phyloP scores from a whole-genome alignment of 257 asterid genomes.

The Eustoma russellianum region DNA sequence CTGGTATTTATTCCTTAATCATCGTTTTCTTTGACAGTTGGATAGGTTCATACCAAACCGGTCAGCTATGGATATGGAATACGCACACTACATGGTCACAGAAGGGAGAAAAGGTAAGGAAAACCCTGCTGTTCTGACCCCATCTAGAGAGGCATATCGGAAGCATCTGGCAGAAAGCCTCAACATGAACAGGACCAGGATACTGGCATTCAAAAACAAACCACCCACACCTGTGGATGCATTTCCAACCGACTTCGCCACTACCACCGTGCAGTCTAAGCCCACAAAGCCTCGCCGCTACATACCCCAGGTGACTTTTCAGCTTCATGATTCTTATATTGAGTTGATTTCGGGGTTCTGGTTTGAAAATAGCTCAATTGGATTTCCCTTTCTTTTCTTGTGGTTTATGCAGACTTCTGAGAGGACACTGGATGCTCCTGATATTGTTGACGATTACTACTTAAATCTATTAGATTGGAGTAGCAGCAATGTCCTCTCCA shows the following conservation, averaged over 20 bases:
- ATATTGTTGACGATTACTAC: slow-evolving; percentile 75
- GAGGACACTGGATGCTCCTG: slow-evolving; percentile 95
- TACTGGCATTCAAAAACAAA: slow-evolving; percentile 86
- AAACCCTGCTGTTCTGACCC: slow-evolving; percentile 55
- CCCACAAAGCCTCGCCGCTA: slow-evolving; percentile 56
- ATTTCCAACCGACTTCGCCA: slow-evolving; percentile 35
- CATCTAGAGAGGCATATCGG: slow-evolving; percentile 77
- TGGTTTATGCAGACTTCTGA: slow-evolving; percentile 65
- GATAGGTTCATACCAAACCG: slow-evolving; percentile 96
- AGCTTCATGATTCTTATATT: slow-evolving; percentile 1
- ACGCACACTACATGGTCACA: slow-evolving; percentile 82
- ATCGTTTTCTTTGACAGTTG: slow-evolving; percentile 37
- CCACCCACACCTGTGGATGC: slow-evolving; percentile 64
- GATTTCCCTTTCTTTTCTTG: slow-evolving; percentile 3
- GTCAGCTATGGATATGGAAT: slow-evolving; percentile 89
- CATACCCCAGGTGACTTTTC: slow-evolving; percentile 72
- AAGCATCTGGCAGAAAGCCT: slow-evolving; percentile 78
- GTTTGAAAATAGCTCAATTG: not conserved
- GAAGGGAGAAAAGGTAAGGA: slow-evolving; percentile 84
- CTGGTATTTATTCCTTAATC: not conserved
- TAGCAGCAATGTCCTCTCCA: slow-evolving; percentile 77
- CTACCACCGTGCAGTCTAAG: slow-evolving; percentile 44
- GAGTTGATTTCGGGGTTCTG: not conserved
- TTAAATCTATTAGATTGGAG: slow-evolving; percentile 93
- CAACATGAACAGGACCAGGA: slow-evolving; percentile 79